Evolutionary conservation across 306 rosid species (phyloP).

Genomic region (Vigna nakashimae): DNA sequence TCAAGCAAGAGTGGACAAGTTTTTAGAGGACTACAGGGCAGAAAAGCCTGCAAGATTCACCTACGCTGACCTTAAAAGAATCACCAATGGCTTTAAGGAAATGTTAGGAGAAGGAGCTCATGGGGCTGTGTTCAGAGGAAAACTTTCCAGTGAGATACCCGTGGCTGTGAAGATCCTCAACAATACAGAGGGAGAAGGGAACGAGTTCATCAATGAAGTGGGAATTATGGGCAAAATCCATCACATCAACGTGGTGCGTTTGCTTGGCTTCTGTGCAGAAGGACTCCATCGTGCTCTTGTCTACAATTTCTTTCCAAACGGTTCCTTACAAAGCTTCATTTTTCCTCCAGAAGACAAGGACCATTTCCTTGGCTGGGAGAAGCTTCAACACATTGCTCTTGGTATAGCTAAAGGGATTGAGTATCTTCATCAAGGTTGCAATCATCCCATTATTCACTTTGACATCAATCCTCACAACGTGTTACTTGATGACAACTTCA

Average conservation of each 20-base stretch:
- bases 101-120: not conserved
- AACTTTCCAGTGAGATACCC: not conserved
- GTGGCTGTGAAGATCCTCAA: slow-evolving; percentile 12
- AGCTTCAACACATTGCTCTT: not conserved
- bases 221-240: not conserved
- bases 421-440: slow-evolving; percentile 11
- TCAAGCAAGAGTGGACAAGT: not conserved
- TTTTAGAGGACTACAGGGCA: not conserved
- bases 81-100: not conserved
- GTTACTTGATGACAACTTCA: not conserved
- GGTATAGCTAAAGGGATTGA: slow-evolving; percentile 14
- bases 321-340: not conserved
- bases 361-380: not conserved
- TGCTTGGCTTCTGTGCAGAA: slow-evolving; percentile 15
- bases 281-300: not conserved
- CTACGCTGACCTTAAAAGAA: not conserved
- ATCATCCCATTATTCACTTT: not conserved
- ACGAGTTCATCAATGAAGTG: slow-evolving; percentile 3
- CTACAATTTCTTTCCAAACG: not conserved
- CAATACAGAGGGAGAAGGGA: not conserved
- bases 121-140: not conserved
- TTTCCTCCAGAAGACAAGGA: not conserved
- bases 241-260: not conserved
- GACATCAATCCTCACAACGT: not conserved
- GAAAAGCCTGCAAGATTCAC: not conserved